Conservation (phyloP, 2,329 filamentous ascomycete genomes). For the Aspergillus sp. region DNA sequence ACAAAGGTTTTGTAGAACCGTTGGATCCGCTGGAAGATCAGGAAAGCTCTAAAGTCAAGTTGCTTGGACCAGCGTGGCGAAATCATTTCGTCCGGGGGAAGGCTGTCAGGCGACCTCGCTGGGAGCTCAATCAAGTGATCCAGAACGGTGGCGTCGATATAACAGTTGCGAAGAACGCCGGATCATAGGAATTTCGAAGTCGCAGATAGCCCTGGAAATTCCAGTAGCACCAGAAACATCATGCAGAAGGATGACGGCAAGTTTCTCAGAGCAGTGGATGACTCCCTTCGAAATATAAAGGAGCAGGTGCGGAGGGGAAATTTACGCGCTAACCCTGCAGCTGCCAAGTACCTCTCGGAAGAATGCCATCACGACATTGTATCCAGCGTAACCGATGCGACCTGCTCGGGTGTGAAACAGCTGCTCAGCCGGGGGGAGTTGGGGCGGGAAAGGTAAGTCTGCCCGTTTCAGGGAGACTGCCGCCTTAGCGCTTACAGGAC, state of each 20-base stretch:
- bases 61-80: neutral
- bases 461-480: neutral
- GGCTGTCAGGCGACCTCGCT: neutral
- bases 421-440: neutral
- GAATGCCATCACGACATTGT: neutral
- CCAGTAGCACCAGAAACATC: neutral
- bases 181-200: neutral
- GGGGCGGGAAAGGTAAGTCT: neutral
- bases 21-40: neutral
- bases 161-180: neutral
- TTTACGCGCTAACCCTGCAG: neutral
- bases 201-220: neutral
- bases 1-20: neutral
- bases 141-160: neutral
- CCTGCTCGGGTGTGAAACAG: neutral
- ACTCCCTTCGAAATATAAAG: neutral
- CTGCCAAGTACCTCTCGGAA: neutral
- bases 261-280: neutral
- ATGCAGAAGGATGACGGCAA: neutral
- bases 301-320: neutral
- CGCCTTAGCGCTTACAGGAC: neutral
- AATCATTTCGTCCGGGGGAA: neutral
- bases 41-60: neutral
- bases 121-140: neutral
- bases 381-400: neutral